Percentiles rank a stretch among this genome's conserved stretches.
These are phyloP conservation scores for Pichia nanzhaoensis DNA, from an alignment of 805 yeast species.

Conservation along the genomic window DNA sequence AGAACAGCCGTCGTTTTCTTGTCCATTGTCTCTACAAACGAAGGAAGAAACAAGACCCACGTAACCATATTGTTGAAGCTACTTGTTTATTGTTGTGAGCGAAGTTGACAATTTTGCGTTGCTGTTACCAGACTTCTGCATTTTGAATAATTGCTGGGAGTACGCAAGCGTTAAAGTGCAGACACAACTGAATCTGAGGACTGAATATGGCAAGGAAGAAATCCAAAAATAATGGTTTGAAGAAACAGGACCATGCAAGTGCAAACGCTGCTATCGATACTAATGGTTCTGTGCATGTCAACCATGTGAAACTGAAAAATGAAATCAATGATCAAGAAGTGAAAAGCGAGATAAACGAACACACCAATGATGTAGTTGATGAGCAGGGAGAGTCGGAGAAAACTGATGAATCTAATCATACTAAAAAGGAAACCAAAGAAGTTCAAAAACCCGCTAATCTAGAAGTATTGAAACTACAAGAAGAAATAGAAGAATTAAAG, in stretches of 20 bases:
- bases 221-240: conserved; percentile 4
- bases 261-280: too few relatives aligned
- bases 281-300: too few relatives aligned
- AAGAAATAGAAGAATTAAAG: conserved; percentile 2
- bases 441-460: conserved; percentile 6
- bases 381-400: background rate
- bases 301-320: background rate
- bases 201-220: conserved; percentile 12
- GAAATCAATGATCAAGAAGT: background rate
- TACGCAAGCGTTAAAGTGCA: background rate
- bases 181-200: background rate
- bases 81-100: background rate
- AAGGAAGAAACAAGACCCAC: background rate
- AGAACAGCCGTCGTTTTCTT: conserved; percentile 11
- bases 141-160: too few relatives aligned
- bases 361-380: conserved; percentile 3
- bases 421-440: background rate
- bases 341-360: background rate
- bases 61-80: too few relatives aligned
- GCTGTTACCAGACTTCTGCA: too few relatives aligned
- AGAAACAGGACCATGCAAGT: background rate
- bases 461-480: conserved; percentile 1
- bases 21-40: conserved; percentile 4
- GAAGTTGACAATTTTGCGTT: background rate
- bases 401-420: background rate